Evolutionary conservation across 805 yeast species (phyloP), one percentile per base, ranked within the genome.

Genomic region (Wickerhamomyces strasburgensis): DNA sequence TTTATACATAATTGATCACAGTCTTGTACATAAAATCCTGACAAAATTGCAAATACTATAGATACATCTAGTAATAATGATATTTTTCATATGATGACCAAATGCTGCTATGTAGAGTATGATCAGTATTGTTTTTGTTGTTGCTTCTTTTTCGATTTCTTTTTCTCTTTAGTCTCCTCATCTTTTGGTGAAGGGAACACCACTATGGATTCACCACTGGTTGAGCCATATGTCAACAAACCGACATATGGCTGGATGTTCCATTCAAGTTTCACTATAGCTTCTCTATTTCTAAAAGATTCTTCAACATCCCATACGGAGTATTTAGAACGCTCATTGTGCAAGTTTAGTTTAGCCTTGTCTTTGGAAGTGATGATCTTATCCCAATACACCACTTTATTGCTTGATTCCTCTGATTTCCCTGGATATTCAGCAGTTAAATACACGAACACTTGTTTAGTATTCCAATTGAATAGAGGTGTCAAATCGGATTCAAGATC

Each of bases 231-330:
- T 0, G 78, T 57, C 44, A 90, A 62, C 1, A 87, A 77, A 10
- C 98, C 98, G 6, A 90, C 76, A 58, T 79, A 71, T 2, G 98
- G 98, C 63, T 90, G 98, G 31, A 90, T 72, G 57, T 89, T 89
- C 90, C 96, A 90, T 46, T 85, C 88, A 35, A 90, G 65, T 43
- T 70, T 75, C 39, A 90, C 65, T 4, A 64, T 67, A 15, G 95
- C 86, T 16, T 80, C 74, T 50, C 84, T 75, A 35, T 73, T 76
- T 34, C 75, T 65, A 43, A 81, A 56, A 11, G 61, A 48, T 23
- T 73, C 72, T 50, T 78, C 80, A 35, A 80, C 72, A 60, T 90
- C 98, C 87, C 95, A 93, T 11, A 87, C 85, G 0, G 85, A 75
- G 58, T 90, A 90, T 60, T 86, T 84, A 2, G 89, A 73, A 45